Percentiles rank a stretch among this genome's conserved stretches.
Evolutionary conservation across 2,329 filamentous ascomycete species (phyloP).

Genomic region (Penicillium sclerotiorum): DNA sequence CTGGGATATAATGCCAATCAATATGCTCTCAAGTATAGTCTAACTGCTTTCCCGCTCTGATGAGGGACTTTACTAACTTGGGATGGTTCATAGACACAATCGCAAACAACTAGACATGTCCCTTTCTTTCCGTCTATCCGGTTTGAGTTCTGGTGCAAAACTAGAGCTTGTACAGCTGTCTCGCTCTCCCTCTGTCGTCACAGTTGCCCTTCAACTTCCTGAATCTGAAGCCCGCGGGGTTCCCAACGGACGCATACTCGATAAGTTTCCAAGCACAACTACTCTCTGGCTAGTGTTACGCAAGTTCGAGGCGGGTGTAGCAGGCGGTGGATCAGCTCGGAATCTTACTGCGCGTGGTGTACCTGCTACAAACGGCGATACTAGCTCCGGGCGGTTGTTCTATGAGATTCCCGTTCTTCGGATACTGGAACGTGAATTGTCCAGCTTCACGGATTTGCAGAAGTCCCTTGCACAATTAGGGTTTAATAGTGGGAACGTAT

Average conservation of each 20-base stretch:
- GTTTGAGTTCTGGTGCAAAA: slow-evolving; percentile 82
- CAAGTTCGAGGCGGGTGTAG: slow-evolving; percentile 79
- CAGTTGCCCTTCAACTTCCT: slow-evolving; percentile 84
- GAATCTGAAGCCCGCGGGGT: slow-evolving; percentile 66
- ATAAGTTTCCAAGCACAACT: slow-evolving; percentile 86
- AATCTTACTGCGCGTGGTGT: slow-evolving; percentile 85
- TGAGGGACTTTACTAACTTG: slow-evolving; percentile 15
- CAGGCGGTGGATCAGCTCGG: slow-evolving; percentile 61
- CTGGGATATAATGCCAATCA: slow-evolving; percentile 72
- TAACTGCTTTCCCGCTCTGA: neutral
- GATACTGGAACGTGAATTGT: slow-evolving; percentile 78
- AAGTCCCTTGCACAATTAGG: slow-evolving; percentile 87
- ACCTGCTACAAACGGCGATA: slow-evolving; percentile 56
- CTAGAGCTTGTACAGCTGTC: slow-evolving; percentile 88
- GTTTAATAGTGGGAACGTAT: slow-evolving; percentile 77
- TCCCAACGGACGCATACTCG: slow-evolving; percentile 69
- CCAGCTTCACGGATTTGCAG: slow-evolving; percentile 78
- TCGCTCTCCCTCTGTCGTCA: slow-evolving; percentile 80
- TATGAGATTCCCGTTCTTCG: slow-evolving; percentile 87
- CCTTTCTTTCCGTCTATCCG: slow-evolving; percentile 78
- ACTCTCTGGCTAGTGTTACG: slow-evolving; percentile 88
- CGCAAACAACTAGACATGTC: slow-evolving; percentile 86
- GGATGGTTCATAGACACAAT: slow-evolving; percentile 61
- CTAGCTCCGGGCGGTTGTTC: slow-evolving; percentile 72
- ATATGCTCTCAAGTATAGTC: slow-evolving; percentile 75